Percentiles rank a stretch among this genome's conserved stretches.
Evolutionary conservation across 257 asterid genomes (phyloP).

Genomic region (Anisodus acutangulus): DNA sequence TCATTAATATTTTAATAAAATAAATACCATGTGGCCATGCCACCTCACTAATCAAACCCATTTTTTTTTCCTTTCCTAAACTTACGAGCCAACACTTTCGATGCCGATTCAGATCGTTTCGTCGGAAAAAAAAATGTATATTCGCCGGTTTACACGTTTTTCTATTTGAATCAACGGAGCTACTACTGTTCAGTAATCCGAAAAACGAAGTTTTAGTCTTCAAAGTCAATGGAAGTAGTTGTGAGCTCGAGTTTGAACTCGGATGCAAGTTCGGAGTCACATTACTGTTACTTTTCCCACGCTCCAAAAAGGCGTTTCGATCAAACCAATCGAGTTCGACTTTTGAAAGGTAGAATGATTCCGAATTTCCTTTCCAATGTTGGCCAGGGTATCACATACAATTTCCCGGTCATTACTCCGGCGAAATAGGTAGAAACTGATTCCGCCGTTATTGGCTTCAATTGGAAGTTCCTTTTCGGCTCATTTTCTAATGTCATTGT

Average conservation of each 20-base stretch:
- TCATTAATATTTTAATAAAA: too few species aligned
- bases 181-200: conserved; percentile 66
- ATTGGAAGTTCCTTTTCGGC: too few species aligned
- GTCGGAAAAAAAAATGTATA: conserved; percentile 52
- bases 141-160: conserved; percentile 50
- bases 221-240: conserved; percentile 49
- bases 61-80: too few species aligned
- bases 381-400: conserved; percentile 51
- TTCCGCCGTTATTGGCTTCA: too few species aligned
- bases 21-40: too few species aligned
- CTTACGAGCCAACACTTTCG: conserved; percentile 32
- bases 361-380: conserved; percentile 47
- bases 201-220: conserved; percentile 53
- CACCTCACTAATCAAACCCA: too few species aligned
- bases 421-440: conserved; percentile 52
- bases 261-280: too few species aligned
- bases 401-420: conserved; percentile 52
- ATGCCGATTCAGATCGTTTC: conserved; percentile 51
- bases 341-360: conserved; percentile 39
- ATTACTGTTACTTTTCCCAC: too few species aligned
- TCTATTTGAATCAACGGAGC: conserved; percentile 47
- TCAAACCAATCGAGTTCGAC: too few species aligned
- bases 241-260: conserved; percentile 43
- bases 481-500: too few species aligned
- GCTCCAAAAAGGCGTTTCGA: too few species aligned